Percentiles rank a stretch among this genome's conserved stretches.
Conservation (phyloP, 2,329 filamentous ascomycete genomes). For the Scleromitrula shiraiana region DNA sequence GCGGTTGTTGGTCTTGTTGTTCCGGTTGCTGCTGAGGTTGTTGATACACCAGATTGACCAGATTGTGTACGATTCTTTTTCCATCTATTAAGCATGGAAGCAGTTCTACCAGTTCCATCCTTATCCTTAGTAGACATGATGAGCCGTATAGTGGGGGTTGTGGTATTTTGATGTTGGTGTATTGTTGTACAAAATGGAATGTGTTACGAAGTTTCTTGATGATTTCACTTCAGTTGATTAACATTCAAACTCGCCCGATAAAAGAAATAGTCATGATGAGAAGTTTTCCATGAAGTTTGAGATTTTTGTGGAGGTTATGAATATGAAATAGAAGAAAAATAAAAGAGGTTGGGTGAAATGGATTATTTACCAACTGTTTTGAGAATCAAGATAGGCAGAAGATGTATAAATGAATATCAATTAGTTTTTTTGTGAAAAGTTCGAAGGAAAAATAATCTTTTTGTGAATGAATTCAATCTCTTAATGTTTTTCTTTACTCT, state of each 20-base stretch:
- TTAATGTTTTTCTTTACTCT: background rate
- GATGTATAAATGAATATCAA: background rate
- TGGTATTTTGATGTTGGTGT: background rate
- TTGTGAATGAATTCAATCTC: background rate
- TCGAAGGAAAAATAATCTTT: background rate
- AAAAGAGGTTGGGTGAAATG: constrained; percentile 7
- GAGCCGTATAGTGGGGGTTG: background rate
- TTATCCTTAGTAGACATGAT: no score
- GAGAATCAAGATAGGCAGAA: background rate
- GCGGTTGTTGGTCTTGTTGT: constrained; percentile 13
- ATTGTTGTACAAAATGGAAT: no score
- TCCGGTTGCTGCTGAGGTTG: constrained; percentile 3
- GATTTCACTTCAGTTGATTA: background rate
- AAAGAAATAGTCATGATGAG: constrained; percentile 2
- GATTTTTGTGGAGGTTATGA: background rate
- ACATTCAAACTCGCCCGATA: background rate
- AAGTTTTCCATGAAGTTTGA: background rate
- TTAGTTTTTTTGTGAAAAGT: background rate
- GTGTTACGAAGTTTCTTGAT: background rate
- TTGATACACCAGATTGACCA: constrained; percentile 8
- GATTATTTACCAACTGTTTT: constrained; percentile 2
- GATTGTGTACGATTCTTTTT: constrained; percentile 17
- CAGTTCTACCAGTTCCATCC: no score
- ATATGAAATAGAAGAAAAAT: constrained; percentile 3
- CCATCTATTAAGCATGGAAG: constrained; percentile 15